Percentiles rank a stretch among this genome's conserved stretches.
Evolutionary conservation across 1,284 basidiomycete genomes (phyloP).

Genomic region (Xanthoconium separans): DNA sequence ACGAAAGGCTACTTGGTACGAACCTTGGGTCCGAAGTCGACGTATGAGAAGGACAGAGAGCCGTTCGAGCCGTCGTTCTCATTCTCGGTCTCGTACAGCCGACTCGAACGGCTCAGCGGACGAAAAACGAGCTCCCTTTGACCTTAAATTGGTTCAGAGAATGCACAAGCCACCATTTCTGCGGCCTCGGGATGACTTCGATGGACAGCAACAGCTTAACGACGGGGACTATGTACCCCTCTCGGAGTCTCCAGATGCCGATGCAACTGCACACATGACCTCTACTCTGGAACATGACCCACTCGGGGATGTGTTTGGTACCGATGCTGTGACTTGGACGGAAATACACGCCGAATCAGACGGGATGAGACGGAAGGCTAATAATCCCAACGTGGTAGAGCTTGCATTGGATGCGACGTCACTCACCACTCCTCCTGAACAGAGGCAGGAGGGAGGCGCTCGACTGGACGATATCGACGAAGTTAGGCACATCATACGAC

Average conservation of each 20-base stretch:
- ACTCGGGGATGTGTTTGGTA: constrained; percentile 50
- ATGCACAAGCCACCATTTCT: constrained; percentile 40
- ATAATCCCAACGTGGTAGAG: constrained; percentile 46
- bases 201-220: constrained; percentile 18
- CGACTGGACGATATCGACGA: constrained; percentile 42
- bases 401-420: constrained; percentile 54
- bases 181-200: constrained; percentile 26
- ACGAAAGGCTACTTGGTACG: constrained; percentile 76
- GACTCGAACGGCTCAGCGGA: constrained; percentile 24
- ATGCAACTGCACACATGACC: constrained; percentile 11
- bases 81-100: constrained; percentile 14
- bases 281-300: constrained; percentile 40
- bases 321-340: constrained; percentile 61
- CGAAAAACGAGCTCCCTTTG: constrained; percentile 41
- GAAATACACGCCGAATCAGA: constrained; percentile 43
- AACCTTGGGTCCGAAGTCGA: constrained; percentile 70
- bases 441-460: constrained; percentile 30
- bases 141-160: constrained; percentile 50
- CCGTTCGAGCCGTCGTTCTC: constrained; percentile 31
- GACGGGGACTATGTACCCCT: constrained; percentile 36
- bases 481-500: constrained; percentile 44
- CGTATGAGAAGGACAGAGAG: constrained; percentile 53
- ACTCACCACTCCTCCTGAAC: constrained; percentile 40
- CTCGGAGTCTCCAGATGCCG: constrained; percentile 32
- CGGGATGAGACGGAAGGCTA: constrained; percentile 24